Base-by-base conservation (phyloP, 2,329 filamentous ascomycete species). In the Chaetomiaceae sp. region DNA sequence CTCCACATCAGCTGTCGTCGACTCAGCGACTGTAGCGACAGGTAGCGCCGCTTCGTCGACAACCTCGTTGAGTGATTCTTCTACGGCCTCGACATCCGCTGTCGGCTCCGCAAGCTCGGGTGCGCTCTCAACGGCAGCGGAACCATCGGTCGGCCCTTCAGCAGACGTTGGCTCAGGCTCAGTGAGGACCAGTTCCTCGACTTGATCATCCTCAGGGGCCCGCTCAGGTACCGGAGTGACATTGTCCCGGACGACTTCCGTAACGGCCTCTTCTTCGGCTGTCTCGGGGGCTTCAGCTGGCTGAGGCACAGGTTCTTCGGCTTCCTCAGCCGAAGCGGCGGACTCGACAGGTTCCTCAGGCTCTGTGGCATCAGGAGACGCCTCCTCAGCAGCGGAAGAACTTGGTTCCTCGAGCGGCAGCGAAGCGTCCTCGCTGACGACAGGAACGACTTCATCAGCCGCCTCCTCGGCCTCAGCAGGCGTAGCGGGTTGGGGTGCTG, bases 291-390 rank as follows among this genome's bases (percentile, higher is more conserved):
- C 2, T 18, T 43, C 33, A 14, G 34, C 10, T 14, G 18, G 33
- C 29, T 43, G 20, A 36, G 22, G 22, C 20, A 15, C 12, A 20
- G 14, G 12, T 33, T 45, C 39, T 5, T 24, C 35, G 30, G 29
- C 18, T 9, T n/a, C 38, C 26, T 40, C 17, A n/a, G 39, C 10
- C 29, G n/a, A 3, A 8, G 6, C 9, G 35, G 12, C 11, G 11
- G 35, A 4, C 26, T 46, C 37, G 12, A 30, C 9, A 26, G 27
- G 17, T 41, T 27, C 39, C 34, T 49, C 43, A 29, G 36, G 26
- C n/a, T 12, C 27, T 7, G 9, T 6, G 10, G 14, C 27, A 30
- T 30, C 27, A 12, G 27, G 27, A 4, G 27, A 7, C 11, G 27
- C 6, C 9, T 30, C 11, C 14, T 45, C 48, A 17, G 39, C 39